Conservation (phyloP, 768 basidiomycete species). For the Xanthoconium purpureum region DNA sequence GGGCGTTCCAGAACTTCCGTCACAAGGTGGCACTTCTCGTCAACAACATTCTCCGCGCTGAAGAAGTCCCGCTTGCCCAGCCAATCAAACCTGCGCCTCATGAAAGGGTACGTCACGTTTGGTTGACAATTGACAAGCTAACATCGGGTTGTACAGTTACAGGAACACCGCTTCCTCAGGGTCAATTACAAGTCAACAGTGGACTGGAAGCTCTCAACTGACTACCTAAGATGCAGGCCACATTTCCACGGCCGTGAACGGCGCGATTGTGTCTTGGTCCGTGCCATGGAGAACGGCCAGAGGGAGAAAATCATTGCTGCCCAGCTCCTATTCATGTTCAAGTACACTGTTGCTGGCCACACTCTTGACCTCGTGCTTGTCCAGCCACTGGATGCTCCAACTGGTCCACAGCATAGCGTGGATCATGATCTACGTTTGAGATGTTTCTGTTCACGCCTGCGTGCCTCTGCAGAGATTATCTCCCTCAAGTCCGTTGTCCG, state of each 20-base stretch:
- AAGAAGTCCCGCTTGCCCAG: neutral
- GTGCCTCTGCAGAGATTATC: neutral
- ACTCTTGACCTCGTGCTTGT: neutral
- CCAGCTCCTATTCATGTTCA: neutral
- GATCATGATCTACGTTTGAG: neutral
- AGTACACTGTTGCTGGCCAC: neutral
- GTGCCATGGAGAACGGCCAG: neutral
- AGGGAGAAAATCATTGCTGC: neutral
- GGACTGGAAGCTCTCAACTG: neutral
- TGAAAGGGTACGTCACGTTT: neutral
- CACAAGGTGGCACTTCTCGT: neutral
- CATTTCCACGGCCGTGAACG: neutral
- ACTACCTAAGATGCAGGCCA: neutral
- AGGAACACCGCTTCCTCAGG: neutral
- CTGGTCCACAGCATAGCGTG: neutral
- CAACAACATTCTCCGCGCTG: neutral
- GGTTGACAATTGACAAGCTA: neutral
- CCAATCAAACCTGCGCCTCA: neutral
- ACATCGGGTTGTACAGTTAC: neutral
- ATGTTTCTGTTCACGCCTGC: neutral
- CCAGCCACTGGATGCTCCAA: neutral
- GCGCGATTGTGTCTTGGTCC: neutral
- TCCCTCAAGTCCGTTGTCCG: neutral
- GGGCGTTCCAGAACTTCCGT: neutral
- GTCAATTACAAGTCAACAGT: neutral